Percentiles rank a stretch among this genome's conserved stretches.
These are phyloP conservation scores for Gnomoniopsis sp. DNA, from an alignment of 2,329 filamentous ascomycete genomes.

Conservation along the genomic window DNA sequence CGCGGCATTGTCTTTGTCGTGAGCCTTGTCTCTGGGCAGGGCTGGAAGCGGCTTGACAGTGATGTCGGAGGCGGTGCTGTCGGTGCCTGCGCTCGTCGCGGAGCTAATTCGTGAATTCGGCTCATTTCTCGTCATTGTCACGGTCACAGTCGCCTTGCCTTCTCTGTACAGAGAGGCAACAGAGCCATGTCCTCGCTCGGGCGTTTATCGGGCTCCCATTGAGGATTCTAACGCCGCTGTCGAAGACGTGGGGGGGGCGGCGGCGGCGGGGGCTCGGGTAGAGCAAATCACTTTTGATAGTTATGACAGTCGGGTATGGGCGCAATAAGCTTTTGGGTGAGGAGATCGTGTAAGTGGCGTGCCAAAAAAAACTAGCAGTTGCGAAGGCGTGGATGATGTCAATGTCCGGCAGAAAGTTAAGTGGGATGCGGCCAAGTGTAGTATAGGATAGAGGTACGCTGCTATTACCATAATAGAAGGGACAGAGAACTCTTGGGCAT, in stretches of 20 bases:
- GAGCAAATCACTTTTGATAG: neutral
- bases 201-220: conserved; percentile 14
- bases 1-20: conserved; percentile 19
- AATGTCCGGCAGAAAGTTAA: neutral
- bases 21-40: conserved; percentile 25
- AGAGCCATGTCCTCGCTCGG: conserved; percentile 18
- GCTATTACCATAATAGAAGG: neutral
- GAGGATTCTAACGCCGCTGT: conserved; percentile 4
- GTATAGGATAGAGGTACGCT: neutral
- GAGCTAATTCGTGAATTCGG: conserved; percentile 62
- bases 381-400: neutral
- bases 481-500: neutral
- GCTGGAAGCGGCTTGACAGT: conserved; percentile 52
- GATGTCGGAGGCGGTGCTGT: conserved; percentile 64
- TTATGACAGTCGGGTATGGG: neutral
- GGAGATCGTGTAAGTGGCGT: neutral
- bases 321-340: neutral
- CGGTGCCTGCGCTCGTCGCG: conserved; percentile 61
- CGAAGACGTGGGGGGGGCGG: neutral
- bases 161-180: conserved; percentile 15
- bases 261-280: neutral
- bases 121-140: conserved; percentile 67
- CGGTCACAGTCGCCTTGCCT: conserved; percentile 13
- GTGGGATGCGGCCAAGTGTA: neutral
- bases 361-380: neutral